phyloP scores from a whole-genome alignment of 2,329 filamentous ascomycete species.

The Talaromyces verruculosus region DNA sequence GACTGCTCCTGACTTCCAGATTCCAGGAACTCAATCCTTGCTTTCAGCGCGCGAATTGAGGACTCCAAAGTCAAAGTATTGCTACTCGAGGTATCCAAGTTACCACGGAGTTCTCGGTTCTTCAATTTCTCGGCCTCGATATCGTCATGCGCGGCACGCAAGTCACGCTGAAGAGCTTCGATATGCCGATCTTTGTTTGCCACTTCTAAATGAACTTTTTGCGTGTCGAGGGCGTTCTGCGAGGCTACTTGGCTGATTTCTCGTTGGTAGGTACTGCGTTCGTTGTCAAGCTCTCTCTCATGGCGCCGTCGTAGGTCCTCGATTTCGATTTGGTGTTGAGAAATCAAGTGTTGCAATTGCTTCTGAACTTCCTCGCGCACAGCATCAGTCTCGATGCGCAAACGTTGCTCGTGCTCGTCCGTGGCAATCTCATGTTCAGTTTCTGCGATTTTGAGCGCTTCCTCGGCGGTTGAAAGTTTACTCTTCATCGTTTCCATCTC shows the following conservation, averaged over 20 bases:
- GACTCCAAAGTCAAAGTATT: slow-evolving; percentile 69
- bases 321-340: slow-evolving; percentile 67
- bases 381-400: slow-evolving; percentile 47
- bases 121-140: slow-evolving; percentile 63
- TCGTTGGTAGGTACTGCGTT: slow-evolving; percentile 44
- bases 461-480: slow-evolving; percentile 51
- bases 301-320: slow-evolving; percentile 63
- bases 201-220: slow-evolving; percentile 45
- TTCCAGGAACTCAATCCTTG: slow-evolving; percentile 84
- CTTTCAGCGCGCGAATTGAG: slow-evolving; percentile 71
- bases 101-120: slow-evolving; percentile 58
- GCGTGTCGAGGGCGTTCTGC: slow-evolving; percentile 38
- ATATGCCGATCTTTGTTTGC: slow-evolving; percentile 58
- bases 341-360: slow-evolving; percentile 60
- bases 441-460: slow-evolving; percentile 53
- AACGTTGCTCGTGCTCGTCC: slow-evolving; percentile 55
- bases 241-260: slow-evolving; percentile 42
- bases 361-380: slow-evolving; percentile 45
- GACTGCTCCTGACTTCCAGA: slow-evolving; percentile 88
- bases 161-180: slow-evolving; percentile 43
- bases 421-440: slow-evolving; percentile 54
- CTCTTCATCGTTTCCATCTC: slow-evolving; percentile 65
- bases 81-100: slow-evolving; percentile 59
- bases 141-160: slow-evolving; percentile 47
- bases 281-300: slow-evolving; percentile 66